Conservation (phyloP, 2,329 filamentous ascomycete species). For the Harringtonia lauricola region DNA sequence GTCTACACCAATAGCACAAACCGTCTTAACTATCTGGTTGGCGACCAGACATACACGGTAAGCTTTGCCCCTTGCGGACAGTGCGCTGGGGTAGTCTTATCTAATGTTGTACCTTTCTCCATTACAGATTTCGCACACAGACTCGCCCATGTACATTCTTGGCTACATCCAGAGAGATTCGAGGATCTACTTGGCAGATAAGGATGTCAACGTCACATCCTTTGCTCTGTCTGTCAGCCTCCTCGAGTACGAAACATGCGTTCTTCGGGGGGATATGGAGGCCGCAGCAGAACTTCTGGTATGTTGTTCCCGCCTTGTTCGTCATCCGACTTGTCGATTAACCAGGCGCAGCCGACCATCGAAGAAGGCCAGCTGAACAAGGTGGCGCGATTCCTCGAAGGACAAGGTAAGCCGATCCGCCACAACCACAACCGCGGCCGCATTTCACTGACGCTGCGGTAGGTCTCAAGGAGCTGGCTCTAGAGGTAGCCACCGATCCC, state of each 20-base stretch:
- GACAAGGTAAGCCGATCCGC: constrained; percentile 70
- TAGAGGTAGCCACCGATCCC: constrained; percentile 86
- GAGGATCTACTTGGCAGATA: constrained; percentile 90
- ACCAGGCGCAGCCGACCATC: constrained; percentile 45
- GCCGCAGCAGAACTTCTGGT: constrained; percentile 71
- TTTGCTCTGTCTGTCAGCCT: constrained; percentile 86
- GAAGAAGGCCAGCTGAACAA: constrained; percentile 95
- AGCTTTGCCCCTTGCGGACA: neutral
- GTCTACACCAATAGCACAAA: constrained; percentile 97
- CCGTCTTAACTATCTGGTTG: constrained; percentile 93
- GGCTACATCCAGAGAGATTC: constrained; percentile 93
- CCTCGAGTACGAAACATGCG: constrained; percentile 92
- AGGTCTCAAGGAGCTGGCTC: constrained; percentile 67
- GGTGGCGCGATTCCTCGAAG: constrained; percentile 90
- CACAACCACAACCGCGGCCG: too few species aligned
- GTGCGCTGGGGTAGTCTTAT: too few species aligned
- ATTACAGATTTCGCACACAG: constrained; percentile 65
- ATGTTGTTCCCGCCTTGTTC: neutral
- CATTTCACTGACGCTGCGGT: neutral
- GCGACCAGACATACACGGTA: constrained; percentile 94
- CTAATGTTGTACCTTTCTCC: too few species aligned
- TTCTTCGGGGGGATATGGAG: constrained; percentile 88
- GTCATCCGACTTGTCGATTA: neutral
- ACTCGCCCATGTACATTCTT: constrained; percentile 87
- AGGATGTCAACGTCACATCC: constrained; percentile 85